These are phyloP conservation scores for Castanospermum australe DNA, from an alignment of 306 rosid genomes.

Conservation along the genomic window DNA sequence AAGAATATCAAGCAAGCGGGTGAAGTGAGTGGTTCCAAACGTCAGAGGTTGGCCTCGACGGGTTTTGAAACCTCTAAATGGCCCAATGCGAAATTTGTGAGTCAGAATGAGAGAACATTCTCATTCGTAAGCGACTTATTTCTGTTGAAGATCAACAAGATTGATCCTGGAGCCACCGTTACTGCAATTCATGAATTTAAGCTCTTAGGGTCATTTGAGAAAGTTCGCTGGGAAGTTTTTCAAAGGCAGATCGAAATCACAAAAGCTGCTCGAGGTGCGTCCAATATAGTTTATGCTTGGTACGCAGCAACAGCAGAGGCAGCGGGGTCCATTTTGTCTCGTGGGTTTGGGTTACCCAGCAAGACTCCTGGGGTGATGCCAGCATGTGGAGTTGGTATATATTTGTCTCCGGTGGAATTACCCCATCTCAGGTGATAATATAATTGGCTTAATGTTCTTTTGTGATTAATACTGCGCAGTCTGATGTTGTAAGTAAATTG, in stretches of 20 bases:
- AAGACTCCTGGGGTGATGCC: slow-evolving; percentile 14
- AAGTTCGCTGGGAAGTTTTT: slow-evolving; percentile 40
- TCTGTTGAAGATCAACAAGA: slow-evolving; percentile 26
- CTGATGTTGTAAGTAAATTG: not conserved
- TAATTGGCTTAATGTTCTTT: not conserved
- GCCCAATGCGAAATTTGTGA: slow-evolving; percentile 42
- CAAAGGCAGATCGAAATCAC: slow-evolving; percentile 37
- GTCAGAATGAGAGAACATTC: slow-evolving; percentile 26
- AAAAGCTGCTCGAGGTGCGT: slow-evolving; percentile 40
- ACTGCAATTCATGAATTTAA: slow-evolving; percentile 46
- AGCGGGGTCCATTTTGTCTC: slow-evolving; percentile 36
- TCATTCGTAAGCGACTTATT: slow-evolving; percentile 27
- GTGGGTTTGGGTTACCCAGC: slow-evolving; percentile 49
- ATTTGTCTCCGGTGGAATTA: slow-evolving; percentile 38
- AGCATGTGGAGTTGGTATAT: slow-evolving; percentile 39
- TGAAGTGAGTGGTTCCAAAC: slow-evolving; percentile 18
- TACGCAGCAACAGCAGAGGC: slow-evolving; percentile 39
- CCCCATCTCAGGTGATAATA: slow-evolving; percentile 48
- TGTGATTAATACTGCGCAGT: not conserved
- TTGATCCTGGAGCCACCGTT: slow-evolving; percentile 30
- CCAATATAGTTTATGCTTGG: slow-evolving; percentile 61
- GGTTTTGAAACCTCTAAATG: slow-evolving; percentile 23
- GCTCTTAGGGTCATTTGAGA: slow-evolving; percentile 32
- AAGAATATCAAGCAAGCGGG: not conserved
- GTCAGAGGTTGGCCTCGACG: slow-evolving; percentile 22